Conservation (phyloP, 306 rosid genomes). For the Medicago truncatula region MtrunA17r5.0-ANR NC_053042.1:54213501-54214000, state of each 20-base stretch:
- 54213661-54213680: constrained; percentile 1
- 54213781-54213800: not conserved
- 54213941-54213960: not conserved
- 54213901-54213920: not conserved
- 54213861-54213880: not conserved
- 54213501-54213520: too few species aligned
- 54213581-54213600: not conserved
- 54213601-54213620: constrained; percentile 29
- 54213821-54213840: not conserved
- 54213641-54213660: constrained; percentile 32
- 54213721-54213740: not conserved
- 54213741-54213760: not conserved
- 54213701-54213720: not conserved
- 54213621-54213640: constrained; percentile 14
- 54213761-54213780: not conserved
- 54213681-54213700: not conserved
- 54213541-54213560: too few species aligned
- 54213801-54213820: not conserved
- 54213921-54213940: not conserved
- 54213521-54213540: too few species aligned
- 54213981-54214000: not conserved
- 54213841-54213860: not conserved
- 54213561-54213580: too few species aligned
- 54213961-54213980: too few species aligned
- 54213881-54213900: not conserved